Conservation (phyloP, 345 rosid genomes). For the Acer negundo region DNA sequence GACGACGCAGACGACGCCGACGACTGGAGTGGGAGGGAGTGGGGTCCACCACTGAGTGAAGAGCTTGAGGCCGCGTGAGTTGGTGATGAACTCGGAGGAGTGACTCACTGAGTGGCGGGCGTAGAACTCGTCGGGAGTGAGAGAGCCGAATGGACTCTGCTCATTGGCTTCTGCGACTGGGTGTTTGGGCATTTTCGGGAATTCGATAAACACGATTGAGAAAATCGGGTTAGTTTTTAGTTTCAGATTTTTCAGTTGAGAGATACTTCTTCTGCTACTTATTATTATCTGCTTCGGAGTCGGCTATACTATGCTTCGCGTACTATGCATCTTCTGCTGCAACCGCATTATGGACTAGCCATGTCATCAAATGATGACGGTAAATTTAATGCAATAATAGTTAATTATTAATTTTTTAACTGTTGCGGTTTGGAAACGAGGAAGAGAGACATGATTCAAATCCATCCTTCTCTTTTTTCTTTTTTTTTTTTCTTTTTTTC, state of each 20-base stretch:
- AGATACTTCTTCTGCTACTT: not conserved
- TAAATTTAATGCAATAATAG: no score
- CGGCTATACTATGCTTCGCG: not conserved
- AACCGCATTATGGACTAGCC: not conserved
- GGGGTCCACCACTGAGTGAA: constrained; percentile 95
- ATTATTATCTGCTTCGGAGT: not conserved
- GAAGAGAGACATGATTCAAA: no score
- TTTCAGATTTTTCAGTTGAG: not conserved
- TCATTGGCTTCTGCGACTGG: constrained; percentile 73
- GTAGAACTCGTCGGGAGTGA: constrained; percentile 71
- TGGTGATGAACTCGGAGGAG: constrained; percentile 69
- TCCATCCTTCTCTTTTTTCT: no score
- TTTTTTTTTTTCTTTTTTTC: no score
- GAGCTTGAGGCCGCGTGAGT: constrained; percentile 70
- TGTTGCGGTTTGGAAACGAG: no score
- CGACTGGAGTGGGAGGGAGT: constrained; percentile 42
- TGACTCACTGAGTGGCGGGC: constrained; percentile 70
- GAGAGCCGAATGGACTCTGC: constrained; percentile 64
- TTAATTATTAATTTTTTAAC: no score
- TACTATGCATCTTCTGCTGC: not conserved
- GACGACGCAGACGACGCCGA: constrained; percentile 74
- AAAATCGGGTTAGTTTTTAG: not conserved
- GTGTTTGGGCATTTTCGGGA: constrained; percentile 48
- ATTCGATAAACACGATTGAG: no score
- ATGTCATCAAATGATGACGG: not conserved